phyloP scores from a whole-genome alignment of 2,329 filamentous ascomycete genomes.

The Diaporthe citrichinensis region DNA sequence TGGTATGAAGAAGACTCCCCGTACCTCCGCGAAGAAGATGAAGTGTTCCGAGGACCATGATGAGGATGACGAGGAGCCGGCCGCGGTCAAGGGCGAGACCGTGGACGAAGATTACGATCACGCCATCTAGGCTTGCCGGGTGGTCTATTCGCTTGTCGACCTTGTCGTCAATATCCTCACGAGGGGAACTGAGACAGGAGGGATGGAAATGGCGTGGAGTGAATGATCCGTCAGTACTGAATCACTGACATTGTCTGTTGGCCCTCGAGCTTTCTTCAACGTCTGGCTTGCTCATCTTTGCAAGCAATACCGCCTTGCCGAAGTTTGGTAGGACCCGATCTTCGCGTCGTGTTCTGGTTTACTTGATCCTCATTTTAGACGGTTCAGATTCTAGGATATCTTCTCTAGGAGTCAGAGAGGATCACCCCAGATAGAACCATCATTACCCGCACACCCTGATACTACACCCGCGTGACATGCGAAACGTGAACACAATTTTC shows the following conservation, averaged over 20 bases:
- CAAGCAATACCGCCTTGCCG: background rate
- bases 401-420: background rate
- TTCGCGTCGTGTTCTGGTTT: background rate
- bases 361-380: background rate
- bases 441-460: background rate
- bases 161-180: background rate
- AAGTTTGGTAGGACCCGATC: background rate
- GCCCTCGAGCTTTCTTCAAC: background rate
- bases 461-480: background rate
- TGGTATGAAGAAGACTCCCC: conserved; percentile 42
- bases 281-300: background rate
- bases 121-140: background rate
- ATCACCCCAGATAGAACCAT: background rate
- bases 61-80: conserved; percentile 4
- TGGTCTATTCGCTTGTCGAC: background rate
- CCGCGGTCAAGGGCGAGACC: conserved; percentile 5
- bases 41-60: conserved; percentile 39
- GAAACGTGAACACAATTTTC: background rate
- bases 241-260: background rate
- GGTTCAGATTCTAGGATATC: background rate
- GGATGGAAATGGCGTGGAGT: background rate
- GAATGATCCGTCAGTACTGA: background rate
- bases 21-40: conserved; percentile 36
- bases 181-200: background rate
- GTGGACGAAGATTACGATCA: conserved; percentile 36